Conservation (phyloP, 2,329 filamentous ascomycete genomes). For the Fusarium armeniacum region DNA sequence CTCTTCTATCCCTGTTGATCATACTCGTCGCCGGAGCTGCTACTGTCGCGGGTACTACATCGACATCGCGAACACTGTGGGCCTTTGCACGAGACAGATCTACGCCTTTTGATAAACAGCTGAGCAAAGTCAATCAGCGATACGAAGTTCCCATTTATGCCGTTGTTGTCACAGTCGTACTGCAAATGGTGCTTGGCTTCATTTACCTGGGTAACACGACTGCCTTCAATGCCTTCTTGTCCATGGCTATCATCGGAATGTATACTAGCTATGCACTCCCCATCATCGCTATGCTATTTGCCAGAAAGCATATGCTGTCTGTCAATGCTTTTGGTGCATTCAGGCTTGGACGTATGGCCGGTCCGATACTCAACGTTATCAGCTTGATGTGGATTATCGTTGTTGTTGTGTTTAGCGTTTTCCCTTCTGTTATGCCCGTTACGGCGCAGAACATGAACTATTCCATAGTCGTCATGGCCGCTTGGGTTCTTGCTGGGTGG, state of each 20-base stretch:
- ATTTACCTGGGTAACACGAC: slow-evolving; percentile 60
- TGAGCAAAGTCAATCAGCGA: slow-evolving; percentile 53
- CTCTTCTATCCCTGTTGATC: slow-evolving; percentile 51
- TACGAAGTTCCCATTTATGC: slow-evolving; percentile 55
- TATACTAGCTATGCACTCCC: slow-evolving; percentile 61
- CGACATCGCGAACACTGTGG: slow-evolving; percentile 57
- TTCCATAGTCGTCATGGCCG: slow-evolving; percentile 58
- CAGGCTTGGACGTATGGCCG: slow-evolving; percentile 52
- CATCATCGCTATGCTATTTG: slow-evolving; percentile 55
- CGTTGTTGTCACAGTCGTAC: slow-evolving; percentile 44
- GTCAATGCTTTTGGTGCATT: slow-evolving; percentile 47
- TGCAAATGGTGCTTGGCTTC: slow-evolving; percentile 53
- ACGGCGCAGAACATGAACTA: slow-evolving; percentile 63
- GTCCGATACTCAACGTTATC: slow-evolving; percentile 57
- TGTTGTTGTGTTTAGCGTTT: slow-evolving; percentile 61
- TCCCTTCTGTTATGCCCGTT: slow-evolving; percentile 59
- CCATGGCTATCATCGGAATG: slow-evolving; percentile 59
- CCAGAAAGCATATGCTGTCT: slow-evolving; percentile 50
- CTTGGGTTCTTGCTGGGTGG: slow-evolving; percentile 55
- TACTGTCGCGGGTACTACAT: slow-evolving; percentile 53
- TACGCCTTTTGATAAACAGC: slow-evolving; percentile 54
- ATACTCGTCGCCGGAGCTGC: slow-evolving; percentile 50
- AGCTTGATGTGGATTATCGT: slow-evolving; percentile 60
- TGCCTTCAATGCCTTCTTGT: slow-evolving; percentile 58
- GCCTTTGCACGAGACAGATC: slow-evolving; percentile 58